Evolutionary conservation across 495 filamentous ascomycete species (phyloP).

Genomic region (Xylaria telfairii): DNA sequence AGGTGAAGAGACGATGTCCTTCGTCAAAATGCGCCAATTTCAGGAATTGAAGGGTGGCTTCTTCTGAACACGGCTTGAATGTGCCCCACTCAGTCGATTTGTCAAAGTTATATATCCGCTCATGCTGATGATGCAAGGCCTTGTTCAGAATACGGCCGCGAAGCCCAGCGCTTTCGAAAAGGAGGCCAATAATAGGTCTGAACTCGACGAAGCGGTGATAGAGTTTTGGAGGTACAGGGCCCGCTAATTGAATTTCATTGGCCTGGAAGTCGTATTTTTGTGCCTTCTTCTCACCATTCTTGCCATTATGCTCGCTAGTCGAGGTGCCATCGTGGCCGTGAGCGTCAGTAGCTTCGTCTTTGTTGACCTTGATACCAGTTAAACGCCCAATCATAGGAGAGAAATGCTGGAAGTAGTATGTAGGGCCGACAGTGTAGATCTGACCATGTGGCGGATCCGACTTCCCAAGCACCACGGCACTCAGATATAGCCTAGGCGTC

Average conservation of each 20-base stretch:
- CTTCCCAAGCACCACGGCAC: constrained; percentile 74
- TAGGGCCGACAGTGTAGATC: constrained; percentile 77
- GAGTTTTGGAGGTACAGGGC: constrained; percentile 77
- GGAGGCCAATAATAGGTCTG: constrained; percentile 83
- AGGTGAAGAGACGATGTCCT: constrained; percentile 87
- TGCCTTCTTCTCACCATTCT: constrained; percentile 54
- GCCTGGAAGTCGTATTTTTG: constrained; percentile 90
- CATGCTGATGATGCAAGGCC: constrained; percentile 88
- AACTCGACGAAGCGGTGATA: constrained; percentile 95
- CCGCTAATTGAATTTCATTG: constrained; percentile 85
- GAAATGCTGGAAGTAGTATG: constrained; percentile 82
- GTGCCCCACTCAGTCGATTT: constrained; percentile 70
- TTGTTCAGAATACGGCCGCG: constrained; percentile 79
- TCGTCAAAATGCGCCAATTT: constrained; percentile 85
- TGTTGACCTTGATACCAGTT: constrained; percentile 73
- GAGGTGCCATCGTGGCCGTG: constrained; percentile 32
- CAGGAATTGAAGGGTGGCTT: constrained; percentile 78
- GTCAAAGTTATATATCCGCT: constrained; percentile 86
- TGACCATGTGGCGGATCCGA: constrained; percentile 77
- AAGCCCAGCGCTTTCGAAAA: constrained; percentile 81
- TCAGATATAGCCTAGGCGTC: constrained; percentile 64
- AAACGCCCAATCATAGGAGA: constrained; percentile 88
- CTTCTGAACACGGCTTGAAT: constrained; percentile 56
- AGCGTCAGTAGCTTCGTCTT: constrained; percentile 45
- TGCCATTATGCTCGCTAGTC: constrained; percentile 30